Conservation (phyloP, 2,329 filamentous ascomycete genomes). For the Madurella mycetomatis region DNA sequence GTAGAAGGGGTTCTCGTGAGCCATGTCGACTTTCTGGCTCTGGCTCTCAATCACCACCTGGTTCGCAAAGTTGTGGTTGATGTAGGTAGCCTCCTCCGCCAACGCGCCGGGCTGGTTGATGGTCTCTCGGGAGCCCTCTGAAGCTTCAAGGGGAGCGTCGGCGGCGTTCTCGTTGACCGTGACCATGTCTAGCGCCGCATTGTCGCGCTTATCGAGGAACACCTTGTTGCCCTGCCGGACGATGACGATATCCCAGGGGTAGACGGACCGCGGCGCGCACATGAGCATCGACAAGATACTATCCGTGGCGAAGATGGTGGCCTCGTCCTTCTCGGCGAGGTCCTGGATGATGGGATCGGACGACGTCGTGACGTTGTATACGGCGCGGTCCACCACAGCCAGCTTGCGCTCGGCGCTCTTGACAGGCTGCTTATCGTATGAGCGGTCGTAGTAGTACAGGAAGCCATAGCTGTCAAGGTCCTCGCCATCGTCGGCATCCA, state of each 20-base stretch:
- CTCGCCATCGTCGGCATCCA: conserved; percentile 91
- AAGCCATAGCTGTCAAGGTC: conserved; percentile 95
- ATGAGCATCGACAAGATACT: conserved; percentile 98
- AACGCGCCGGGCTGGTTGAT: conserved; percentile 93
- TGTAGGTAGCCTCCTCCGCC: conserved; percentile 96
- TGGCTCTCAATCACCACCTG: conserved; percentile 87
- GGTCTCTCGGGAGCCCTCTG: conserved; percentile 87
- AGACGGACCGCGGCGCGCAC: conserved; percentile 94
- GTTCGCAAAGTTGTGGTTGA: conserved; percentile 99
- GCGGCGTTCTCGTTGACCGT: conserved; percentile 98
- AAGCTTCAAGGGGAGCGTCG: conserved; percentile 85
- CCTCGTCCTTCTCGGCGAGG: conserved; percentile 90
- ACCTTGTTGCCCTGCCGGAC: conserved; percentile 91
- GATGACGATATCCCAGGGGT: conserved; percentile 98
- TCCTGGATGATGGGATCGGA: conserved; percentile 96
- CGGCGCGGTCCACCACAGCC: conserved; percentile 83
- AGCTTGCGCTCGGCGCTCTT: conserved; percentile 86
- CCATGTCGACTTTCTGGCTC: conserved; percentile 73
- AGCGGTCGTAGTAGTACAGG: conserved; percentile 96
- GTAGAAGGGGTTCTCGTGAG: conserved; percentile 95
- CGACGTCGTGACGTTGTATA: conserved; percentile 97
- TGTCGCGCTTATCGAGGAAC: conserved; percentile 97
- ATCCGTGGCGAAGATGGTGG: conserved; percentile 94
- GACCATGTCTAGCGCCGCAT: conserved; percentile 91
- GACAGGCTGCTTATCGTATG: conserved; percentile 88